phyloP scores from a whole-genome alignment of 495 filamentous ascomycete species.

The Penicillium soppii region DNA sequence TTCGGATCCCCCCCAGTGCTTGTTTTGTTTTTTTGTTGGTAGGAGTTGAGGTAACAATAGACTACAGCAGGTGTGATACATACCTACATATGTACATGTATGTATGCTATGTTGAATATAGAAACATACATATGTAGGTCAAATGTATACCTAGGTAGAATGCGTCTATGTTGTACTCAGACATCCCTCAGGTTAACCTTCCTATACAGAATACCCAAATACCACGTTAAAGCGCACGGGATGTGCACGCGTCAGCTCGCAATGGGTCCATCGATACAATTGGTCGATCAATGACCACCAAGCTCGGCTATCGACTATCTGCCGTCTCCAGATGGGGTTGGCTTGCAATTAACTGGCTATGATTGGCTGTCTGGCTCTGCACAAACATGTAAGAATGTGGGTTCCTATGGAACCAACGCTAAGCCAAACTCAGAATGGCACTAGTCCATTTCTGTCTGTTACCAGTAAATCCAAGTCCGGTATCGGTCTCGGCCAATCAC shows the following conservation, averaged over 20 bases:
- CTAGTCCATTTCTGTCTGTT: too few relatives aligned
- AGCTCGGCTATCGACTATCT: slow-evolving; percentile 51
- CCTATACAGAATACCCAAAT: not conserved
- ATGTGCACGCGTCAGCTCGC: slow-evolving; percentile 45
- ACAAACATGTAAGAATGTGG: slow-evolving; percentile 24
- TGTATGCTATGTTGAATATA: too few relatives aligned
- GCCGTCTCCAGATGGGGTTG: slow-evolving; percentile 31
- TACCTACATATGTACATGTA: too few relatives aligned
- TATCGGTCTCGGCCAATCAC: slow-evolving; percentile 23
- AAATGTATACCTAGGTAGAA: too few relatives aligned
- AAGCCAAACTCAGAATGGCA: too few relatives aligned
- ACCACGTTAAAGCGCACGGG: slow-evolving; percentile 19
- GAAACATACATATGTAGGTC: too few relatives aligned
- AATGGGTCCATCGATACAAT: slow-evolving; percentile 22
- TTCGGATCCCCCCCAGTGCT: too few relatives aligned
- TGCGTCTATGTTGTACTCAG: too few relatives aligned
- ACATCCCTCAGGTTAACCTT: slow-evolving; percentile 1
- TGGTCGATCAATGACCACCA: slow-evolving; percentile 39
- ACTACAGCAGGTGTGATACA: too few relatives aligned
- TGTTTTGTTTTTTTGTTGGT: too few relatives aligned
- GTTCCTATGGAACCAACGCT: not conserved
- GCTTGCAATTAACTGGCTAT: slow-evolving; percentile 12
- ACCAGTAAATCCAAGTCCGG: slow-evolving; percentile 19
- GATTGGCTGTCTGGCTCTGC: slow-evolving; percentile 9
- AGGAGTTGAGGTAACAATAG: too few relatives aligned